Conservation (phyloP, 352 stramenopile genomes). For the Blastocystis sp. region DNA sequence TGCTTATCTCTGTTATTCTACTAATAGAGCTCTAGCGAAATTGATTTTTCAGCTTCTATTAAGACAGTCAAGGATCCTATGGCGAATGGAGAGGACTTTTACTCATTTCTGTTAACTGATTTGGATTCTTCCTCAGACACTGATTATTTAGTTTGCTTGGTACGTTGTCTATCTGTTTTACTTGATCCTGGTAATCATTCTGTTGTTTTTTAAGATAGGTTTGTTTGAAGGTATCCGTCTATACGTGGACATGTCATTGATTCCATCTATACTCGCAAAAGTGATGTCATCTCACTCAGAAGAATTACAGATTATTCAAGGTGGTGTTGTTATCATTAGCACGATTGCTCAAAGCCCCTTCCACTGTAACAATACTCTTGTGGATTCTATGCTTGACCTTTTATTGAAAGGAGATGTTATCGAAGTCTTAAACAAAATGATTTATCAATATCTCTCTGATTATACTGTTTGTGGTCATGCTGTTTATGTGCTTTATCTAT, state of each 20-base stretch:
- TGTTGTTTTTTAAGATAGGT: neutral
- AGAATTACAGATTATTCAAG: neutral
- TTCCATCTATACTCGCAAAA: neutral
- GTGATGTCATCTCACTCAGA: neutral
- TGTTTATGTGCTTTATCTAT: conserved; percentile 33
- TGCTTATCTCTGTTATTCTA: neutral
- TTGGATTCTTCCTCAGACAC: neutral
- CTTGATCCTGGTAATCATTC: neutral
- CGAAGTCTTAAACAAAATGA: neutral
- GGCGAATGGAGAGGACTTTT: conserved; percentile 2
- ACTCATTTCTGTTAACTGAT: neutral
- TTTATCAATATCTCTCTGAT: neutral
- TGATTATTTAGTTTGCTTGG: neutral
- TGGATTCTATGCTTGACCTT: neutral
- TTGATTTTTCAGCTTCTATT: neutral
- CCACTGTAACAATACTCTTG: no score
- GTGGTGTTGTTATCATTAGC: neutral
- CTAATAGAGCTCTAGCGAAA: conserved; percentile 23
- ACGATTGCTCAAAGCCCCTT: conserved; percentile 18
- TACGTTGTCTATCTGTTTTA: neutral
- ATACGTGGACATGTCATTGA: neutral
- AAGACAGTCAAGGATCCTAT: neutral
- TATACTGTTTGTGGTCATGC: neutral
- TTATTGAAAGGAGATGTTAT: neutral
- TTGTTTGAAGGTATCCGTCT: conserved; percentile 7